Evolutionary conservation across 805 yeast species (phyloP), one percentile per base, ranked within the genome.

Genomic region (Saccharomycopsis fermentans): DNA sequence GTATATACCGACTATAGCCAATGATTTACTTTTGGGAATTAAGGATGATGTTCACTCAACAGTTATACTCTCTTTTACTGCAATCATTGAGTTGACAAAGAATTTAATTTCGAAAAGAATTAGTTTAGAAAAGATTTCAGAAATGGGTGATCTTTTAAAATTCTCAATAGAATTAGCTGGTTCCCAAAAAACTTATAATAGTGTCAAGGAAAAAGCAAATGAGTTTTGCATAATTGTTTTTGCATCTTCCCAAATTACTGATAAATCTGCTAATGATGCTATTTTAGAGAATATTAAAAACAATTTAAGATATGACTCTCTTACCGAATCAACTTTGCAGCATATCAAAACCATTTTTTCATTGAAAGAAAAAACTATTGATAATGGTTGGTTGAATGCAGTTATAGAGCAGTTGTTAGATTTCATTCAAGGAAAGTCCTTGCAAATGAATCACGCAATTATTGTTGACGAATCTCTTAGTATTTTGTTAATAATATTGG

Each of bases 181-280:
- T 17, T 43, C 55, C 14, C 51, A 54, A 17, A 50, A 56, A 14
- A 54, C 17, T 54, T 62, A 61, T 40, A 56, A 62, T 5, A 62
- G 59, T 27, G 35, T 61, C n/a, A 35, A 62, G n/a, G 62, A 56
- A 39, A 58, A 57, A 26, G 47, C 56, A 6, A 58, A 58, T 14
- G 17, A 8, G 16, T 52, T 59, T 5, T 51, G 59, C 16, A 39
- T 39, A 14, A 37, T 16, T 11, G 47, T 55, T 19, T 53, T 58
- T 14, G 17, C 16, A 1, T 36, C 37, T 3, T 57, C 58, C 27
- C 17, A 40, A 6, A 53, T 60, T 24, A 21, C n/a, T 11, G 32
- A 50, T 50, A 37, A 36, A 37, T 48, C 32, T 14, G 29, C 19
- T 24, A n/a, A 11, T n/a, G 39, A 52, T 3, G 35, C 37, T 17